These are phyloP conservation scores for Penicillium occitanis DNA, from an alignment of 2,329 filamentous ascomycete species.

Conservation along the genomic window DNA sequence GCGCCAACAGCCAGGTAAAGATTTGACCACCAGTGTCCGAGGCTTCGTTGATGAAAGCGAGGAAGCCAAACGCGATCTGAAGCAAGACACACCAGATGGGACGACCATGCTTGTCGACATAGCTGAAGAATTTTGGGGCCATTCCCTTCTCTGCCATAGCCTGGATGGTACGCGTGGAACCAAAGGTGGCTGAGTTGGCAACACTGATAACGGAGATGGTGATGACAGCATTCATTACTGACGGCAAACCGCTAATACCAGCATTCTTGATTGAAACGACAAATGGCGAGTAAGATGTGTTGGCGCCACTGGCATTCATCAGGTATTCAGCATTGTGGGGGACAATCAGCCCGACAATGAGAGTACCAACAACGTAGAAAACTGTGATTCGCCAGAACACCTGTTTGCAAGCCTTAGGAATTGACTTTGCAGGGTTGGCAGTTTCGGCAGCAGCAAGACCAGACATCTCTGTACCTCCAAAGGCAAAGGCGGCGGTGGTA, in stretches of 20 bases:
- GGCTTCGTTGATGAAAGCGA: constrained; percentile 45
- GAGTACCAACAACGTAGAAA: constrained; percentile 51
- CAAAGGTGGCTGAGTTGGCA: constrained; percentile 60
- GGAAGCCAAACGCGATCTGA: constrained; percentile 42
- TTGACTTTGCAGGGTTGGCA: constrained; percentile 51
- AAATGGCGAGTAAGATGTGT: constrained; percentile 60
- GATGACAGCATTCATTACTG: constrained; percentile 67
- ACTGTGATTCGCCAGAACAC: constrained; percentile 54
- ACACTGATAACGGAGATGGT: constrained; percentile 61
- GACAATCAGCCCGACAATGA: constrained; percentile 50
- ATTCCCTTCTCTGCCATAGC: constrained; percentile 52
- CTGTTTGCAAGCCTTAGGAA: constrained; percentile 51
- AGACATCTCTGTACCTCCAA: constrained; percentile 56
- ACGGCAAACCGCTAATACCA: constrained; percentile 60
- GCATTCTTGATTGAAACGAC: constrained; percentile 65
- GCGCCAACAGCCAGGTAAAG: constrained; percentile 64
- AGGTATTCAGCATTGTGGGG: constrained; percentile 42
- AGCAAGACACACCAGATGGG: constrained; percentile 44
- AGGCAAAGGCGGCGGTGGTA: constrained; percentile 58
- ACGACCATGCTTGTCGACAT: constrained; percentile 49
- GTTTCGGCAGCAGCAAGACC: constrained; percentile 56
- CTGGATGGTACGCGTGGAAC: constrained; percentile 57
- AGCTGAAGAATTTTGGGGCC: constrained; percentile 46
- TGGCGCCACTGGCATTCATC: constrained; percentile 40
- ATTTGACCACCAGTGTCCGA: constrained; percentile 50